Evolutionary conservation across 2,329 filamentous ascomycete genomes (phyloP), one percentile per base, ranked within the genome.

Genomic region (Fusarium sp.): DNA sequence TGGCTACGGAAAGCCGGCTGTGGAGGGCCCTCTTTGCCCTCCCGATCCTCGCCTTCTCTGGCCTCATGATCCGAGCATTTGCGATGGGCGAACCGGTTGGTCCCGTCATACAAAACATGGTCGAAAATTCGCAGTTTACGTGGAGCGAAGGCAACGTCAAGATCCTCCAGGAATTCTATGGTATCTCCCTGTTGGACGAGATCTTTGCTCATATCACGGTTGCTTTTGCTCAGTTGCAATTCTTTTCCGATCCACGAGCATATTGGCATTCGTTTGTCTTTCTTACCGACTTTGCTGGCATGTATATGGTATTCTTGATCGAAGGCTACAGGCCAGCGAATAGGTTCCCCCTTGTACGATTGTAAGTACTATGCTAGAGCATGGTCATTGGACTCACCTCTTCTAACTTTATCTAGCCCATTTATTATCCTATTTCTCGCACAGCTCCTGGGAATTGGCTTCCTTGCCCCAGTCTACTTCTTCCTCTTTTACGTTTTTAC

Each of bases 221-320:
- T 13, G 73, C 70, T 0, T 81, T 81, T 57, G 68, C 71, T 0
- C 74, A 79, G 29, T 5, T 81, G 31, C 72, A 79, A 16, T 77
- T 80, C 45, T 73, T 69, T n/a, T 61, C 68, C 1, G 70, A 78
- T 9, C 59, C 64, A 1, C 27, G 36, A 11, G 70, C 74, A 0
- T 81, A 80, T 20, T 81, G 79, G 76, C 79, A 81, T 18, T 71
- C 74, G 4, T 36, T 81, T 7, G 67, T 79, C 13, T 80, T 81
- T 18, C 52, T 81, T 8, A 74, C 74, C 0, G 80, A 81, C 4
- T 79, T 71, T 59, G 76, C 70, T 29, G 74, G 76, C 9, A 59
- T 81, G 63, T 80, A 78, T 52, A 74, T 76, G 31, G 71, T 81
- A 16, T 22, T 80, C 5, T 35, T 79, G 58, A 42, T 79, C 0